Evolutionary conservation across 1,139 yeast genomes (phyloP).

Genomic region (Yamadazyma friedrichii): DNA sequence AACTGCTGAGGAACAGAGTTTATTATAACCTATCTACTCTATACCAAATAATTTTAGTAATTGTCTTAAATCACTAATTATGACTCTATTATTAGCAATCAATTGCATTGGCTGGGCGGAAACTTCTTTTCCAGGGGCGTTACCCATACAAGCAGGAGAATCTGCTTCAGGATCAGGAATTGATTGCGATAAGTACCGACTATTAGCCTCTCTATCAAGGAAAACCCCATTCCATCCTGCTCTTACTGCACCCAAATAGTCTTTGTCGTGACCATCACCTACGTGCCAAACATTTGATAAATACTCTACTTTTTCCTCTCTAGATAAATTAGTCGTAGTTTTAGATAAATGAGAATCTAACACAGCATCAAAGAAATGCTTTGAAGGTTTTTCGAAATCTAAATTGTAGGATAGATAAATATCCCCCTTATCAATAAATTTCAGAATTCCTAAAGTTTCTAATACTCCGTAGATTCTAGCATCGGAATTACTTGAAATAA

Average conservation of each 20-base stretch:
- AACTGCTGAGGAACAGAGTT: not conserved
- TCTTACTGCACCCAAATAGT: constrained; percentile 47
- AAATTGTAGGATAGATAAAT: constrained; percentile 56
- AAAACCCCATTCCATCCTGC: constrained; percentile 66
- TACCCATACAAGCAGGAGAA: constrained; percentile 15
- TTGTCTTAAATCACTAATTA: constrained; percentile 27
- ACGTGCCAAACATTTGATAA: constrained; percentile 54
- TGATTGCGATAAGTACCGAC: constrained; percentile 15
- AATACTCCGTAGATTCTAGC: constrained; percentile 44
- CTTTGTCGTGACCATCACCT: constrained; percentile 60
- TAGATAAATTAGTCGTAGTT: constrained; percentile 1
- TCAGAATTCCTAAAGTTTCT: constrained; percentile 40
- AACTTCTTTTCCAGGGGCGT: constrained; percentile 5
- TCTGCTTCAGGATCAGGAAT: constrained; percentile 16
- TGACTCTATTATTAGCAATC: constrained; percentile 38
- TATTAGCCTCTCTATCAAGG: constrained; percentile 40
- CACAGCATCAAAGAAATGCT: constrained; percentile 44
- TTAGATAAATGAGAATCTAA: constrained; percentile 13
- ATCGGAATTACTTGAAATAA: constrained; percentile 63
- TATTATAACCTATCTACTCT: not conserved
- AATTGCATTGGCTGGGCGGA: constrained; percentile 15
- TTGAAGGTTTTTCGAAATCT: constrained; percentile 52
- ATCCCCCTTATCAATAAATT: constrained; percentile 35
- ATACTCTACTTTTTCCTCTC: constrained; percentile 14
- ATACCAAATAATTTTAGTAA: constrained; percentile 13